Percentiles rank a stretch among this genome's conserved stretches.
Conservation (phyloP, 2,329 filamentous ascomycete genomes). For the Calonectria henricotiae region DNA sequence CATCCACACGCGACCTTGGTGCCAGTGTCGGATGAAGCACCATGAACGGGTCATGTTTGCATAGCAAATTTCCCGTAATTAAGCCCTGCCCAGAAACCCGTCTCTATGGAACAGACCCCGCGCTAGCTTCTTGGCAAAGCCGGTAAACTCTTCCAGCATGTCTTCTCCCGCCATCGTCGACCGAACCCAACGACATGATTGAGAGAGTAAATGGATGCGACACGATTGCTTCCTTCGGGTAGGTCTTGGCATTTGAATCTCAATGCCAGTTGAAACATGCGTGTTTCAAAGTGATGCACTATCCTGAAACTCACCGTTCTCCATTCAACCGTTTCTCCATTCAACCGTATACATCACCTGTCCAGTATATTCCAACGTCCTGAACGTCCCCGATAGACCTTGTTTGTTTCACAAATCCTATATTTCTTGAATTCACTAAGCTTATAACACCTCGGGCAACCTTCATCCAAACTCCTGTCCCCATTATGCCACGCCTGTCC, state of each 20-base stretch:
- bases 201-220: not conserved
- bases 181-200: not conserved
- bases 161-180: not conserved
- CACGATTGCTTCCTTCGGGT: not conserved
- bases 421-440: conserved; percentile 1
- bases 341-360: not conserved
- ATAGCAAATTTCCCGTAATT: conserved; percentile 18
- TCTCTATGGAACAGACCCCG: conserved; percentile 5
- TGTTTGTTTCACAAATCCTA: not conserved
- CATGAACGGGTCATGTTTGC: conserved; percentile 5
- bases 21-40: not conserved
- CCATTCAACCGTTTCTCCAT: not conserved
- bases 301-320: not conserved
- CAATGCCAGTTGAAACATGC: not conserved
- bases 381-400: conserved; percentile 12
- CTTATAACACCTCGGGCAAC: not conserved
- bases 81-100: conserved; percentile 10
- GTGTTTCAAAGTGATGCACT: not conserved
- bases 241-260: not conserved
- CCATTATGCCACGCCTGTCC: not conserved
- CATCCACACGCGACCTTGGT: not conserved
- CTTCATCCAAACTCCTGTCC: not conserved
- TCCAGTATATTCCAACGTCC: conserved; percentile 4
- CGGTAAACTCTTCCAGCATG: not conserved
- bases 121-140: conserved; percentile 12